These are phyloP conservation scores for Penicillium samsonianum DNA, from an alignment of 495 filamentous ascomycete species.

Conservation along the genomic window DNA sequence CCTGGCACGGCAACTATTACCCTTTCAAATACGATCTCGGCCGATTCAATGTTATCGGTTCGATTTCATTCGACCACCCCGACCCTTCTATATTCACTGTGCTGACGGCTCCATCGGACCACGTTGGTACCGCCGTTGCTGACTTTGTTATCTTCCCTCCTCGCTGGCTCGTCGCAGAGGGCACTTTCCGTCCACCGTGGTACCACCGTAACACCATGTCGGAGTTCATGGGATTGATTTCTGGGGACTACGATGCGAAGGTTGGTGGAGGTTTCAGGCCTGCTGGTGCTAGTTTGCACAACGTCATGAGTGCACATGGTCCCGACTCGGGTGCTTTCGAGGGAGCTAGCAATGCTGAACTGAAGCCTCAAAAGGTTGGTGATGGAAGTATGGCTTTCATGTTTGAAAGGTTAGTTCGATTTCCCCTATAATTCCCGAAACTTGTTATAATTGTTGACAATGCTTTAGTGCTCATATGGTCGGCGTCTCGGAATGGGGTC, in stretches of 20 bases:
- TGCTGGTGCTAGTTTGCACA: conserved; percentile 62
- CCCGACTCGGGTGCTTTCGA: conserved; percentile 59
- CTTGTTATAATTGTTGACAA: conserved; percentile 3
- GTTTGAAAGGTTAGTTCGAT: conserved; percentile 60
- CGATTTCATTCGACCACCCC: conserved; percentile 74
- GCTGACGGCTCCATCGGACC: conserved; percentile 72
- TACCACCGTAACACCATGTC: conserved; percentile 86
- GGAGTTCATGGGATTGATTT: conserved; percentile 54
- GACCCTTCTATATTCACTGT: conserved; percentile 85
- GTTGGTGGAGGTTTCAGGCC: conserved; percentile 64
- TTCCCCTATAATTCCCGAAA: neutral
- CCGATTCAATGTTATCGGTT: conserved; percentile 76
- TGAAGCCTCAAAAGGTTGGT: conserved; percentile 61
- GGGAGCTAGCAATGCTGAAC: conserved; percentile 57
- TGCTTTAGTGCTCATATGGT: conserved; percentile 71
- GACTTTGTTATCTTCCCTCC: conserved; percentile 87
- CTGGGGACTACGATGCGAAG: conserved; percentile 70
- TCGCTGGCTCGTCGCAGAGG: conserved; percentile 74
- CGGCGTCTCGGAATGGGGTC: conserved; percentile 88
- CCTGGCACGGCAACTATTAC: conserved; percentile 77
- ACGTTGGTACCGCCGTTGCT: conserved; percentile 69
- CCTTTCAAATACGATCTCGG: conserved; percentile 88
- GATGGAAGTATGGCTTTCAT: conserved; percentile 68
- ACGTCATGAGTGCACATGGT: conserved; percentile 65
- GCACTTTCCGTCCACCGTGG: conserved; percentile 81